Evolutionary conservation across 371 early-diverging fungal genomes (phyloP).

Genomic region (Saksenaea vasiformis): DNA sequence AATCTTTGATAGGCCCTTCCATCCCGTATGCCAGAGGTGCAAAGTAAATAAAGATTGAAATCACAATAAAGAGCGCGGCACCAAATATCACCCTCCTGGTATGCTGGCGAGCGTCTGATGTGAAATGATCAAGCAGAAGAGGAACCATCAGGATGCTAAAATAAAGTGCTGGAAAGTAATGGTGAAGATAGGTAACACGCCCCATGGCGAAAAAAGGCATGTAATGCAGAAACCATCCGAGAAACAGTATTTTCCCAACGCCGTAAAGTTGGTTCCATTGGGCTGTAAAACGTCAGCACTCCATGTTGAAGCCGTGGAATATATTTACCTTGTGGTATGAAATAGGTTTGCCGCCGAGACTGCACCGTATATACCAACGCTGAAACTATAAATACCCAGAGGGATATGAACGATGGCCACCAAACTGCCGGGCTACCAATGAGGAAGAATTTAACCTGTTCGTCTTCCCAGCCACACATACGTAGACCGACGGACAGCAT

Average conservation of each 20-base stretch:
- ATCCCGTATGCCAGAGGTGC: slow-evolving; percentile 88
- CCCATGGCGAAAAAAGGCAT: slow-evolving; percentile 98
- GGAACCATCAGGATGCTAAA: slow-evolving; percentile 85
- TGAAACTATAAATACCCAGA: slow-evolving; percentile 49
- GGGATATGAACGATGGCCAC: slow-evolving; percentile 80
- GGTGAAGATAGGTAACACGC: slow-evolving; percentile 97
- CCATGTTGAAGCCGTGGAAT: neutral
- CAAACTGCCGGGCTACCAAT: slow-evolving; percentile 97
- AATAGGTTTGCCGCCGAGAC: slow-evolving; percentile 60
- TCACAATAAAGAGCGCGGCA: slow-evolving; percentile 45
- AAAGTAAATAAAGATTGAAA: slow-evolving; percentile 71
- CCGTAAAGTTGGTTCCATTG: slow-evolving; percentile 75
- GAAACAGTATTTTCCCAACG: slow-evolving; percentile 69
- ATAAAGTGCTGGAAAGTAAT: slow-evolving; percentile 98
- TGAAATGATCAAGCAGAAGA: slow-evolving; percentile 77
- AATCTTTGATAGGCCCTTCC: slow-evolving; percentile 64
- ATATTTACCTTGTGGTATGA: slow-evolving; percentile 49
- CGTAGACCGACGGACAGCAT: slow-evolving; percentile 88
- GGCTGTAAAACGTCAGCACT: slow-evolving; percentile 20
- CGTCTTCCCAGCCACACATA: slow-evolving; percentile 96
- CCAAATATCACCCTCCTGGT: slow-evolving; percentile 41
- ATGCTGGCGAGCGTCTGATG: slow-evolving; percentile 4
- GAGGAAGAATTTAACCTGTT: slow-evolving; percentile 88
- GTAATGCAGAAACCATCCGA: slow-evolving; percentile 97
- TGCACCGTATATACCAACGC: slow-evolving; percentile 60